Conservation (phyloP, 495 filamentous ascomycete genomes). For the Halenospora varia region DNA sequence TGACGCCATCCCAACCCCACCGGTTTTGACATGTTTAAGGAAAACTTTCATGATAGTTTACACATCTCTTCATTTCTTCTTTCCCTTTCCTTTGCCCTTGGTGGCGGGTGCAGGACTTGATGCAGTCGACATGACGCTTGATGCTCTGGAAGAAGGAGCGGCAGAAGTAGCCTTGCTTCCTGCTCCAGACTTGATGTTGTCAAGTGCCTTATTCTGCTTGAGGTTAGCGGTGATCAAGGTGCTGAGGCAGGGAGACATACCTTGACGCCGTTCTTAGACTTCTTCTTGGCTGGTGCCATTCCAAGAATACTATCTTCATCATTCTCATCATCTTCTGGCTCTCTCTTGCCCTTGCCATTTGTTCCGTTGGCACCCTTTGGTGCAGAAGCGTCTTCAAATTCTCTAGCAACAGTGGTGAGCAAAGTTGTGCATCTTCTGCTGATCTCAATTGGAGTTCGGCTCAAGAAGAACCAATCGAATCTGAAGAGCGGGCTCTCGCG, state of each 20-base stretch:
- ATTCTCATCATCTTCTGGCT: slow-evolving; percentile 71
- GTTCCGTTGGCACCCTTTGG: slow-evolving; percentile 50
- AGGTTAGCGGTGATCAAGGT: slow-evolving; percentile 3
- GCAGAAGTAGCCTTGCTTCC: slow-evolving; percentile 29
- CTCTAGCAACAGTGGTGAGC: slow-evolving; percentile 86
- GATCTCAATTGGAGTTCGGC: slow-evolving; percentile 88
- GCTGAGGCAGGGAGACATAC: slow-evolving; percentile 30
- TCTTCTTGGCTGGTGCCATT: slow-evolving; percentile 84
- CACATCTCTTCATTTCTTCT: slow-evolving; percentile 44
- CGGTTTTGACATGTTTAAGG: slow-evolving; percentile 14
- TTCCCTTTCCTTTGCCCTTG: slow-evolving; percentile 47
- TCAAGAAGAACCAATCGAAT: slow-evolving; percentile 99
- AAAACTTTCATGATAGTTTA: slow-evolving; percentile 14
- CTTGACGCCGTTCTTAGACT: slow-evolving; percentile 77
- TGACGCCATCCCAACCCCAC: slow-evolving; percentile 13
- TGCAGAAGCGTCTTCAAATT: slow-evolving; percentile 69
- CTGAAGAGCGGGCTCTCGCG: slow-evolving; percentile 92
- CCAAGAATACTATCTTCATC: slow-evolving; percentile 74
- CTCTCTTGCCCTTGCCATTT: slow-evolving; percentile 67
- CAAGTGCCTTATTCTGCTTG: slow-evolving; percentile 56
- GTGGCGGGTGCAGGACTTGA: slow-evolving; percentile 41
- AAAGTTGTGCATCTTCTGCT: slow-evolving; percentile 89
- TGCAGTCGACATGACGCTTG: slow-evolving; percentile 51
- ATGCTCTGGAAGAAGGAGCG: slow-evolving; percentile 30
- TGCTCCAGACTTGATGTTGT: slow-evolving; percentile 53